Percentiles rank a stretch among this genome's conserved stretches.
phyloP scores from a whole-genome alignment of 352 stramenopile genomes.

The Phytophthora boehmeriae region DNA sequence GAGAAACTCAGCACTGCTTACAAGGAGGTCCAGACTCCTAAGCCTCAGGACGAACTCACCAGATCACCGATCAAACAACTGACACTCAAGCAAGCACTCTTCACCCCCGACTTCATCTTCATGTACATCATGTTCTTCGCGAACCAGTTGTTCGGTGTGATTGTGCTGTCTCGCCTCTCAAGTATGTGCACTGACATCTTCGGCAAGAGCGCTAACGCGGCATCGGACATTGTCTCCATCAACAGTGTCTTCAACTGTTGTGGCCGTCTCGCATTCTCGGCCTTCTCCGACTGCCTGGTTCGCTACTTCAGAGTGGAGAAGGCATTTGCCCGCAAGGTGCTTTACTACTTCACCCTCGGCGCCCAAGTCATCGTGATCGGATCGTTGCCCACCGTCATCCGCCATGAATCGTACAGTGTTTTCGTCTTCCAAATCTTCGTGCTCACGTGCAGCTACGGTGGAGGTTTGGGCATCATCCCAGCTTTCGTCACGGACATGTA shows the following conservation, averaged over 20 bases:
- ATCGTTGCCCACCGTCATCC: slow-evolving; percentile 59
- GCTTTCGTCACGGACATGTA: slow-evolving; percentile 86
- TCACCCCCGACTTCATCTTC: slow-evolving; percentile 55
- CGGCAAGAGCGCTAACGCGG: slow-evolving; percentile 36
- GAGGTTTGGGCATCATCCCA: slow-evolving; percentile 74
- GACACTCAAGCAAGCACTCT: slow-evolving; percentile 48
- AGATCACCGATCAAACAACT: slow-evolving; percentile 42
- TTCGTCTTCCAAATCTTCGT: slow-evolving; percentile 76
- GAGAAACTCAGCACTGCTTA: slow-evolving; percentile 49
- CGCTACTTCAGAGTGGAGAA: slow-evolving; percentile 48
- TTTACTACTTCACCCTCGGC: slow-evolving; percentile 62
- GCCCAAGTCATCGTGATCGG: slow-evolving; percentile 66
- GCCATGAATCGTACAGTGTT: slow-evolving; percentile 54
- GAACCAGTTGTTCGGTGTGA: slow-evolving; percentile 60
- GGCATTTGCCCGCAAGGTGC: slow-evolving; percentile 49
- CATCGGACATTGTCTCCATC: slow-evolving; percentile 48
- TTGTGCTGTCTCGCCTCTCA: slow-evolving; percentile 58
- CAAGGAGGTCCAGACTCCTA: slow-evolving; percentile 44
- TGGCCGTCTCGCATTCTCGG: slow-evolving; percentile 48
- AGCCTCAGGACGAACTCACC: slow-evolving; percentile 23
- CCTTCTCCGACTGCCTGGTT: slow-evolving; percentile 48
- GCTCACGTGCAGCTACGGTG: slow-evolving; percentile 78
- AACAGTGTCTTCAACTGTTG: slow-evolving; percentile 64
- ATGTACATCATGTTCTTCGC: slow-evolving; percentile 67
- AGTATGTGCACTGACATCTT: slow-evolving; percentile 62